phyloP scores from a whole-genome alignment of 441 rosid species.

The Corymbia citriodora region DNA sequence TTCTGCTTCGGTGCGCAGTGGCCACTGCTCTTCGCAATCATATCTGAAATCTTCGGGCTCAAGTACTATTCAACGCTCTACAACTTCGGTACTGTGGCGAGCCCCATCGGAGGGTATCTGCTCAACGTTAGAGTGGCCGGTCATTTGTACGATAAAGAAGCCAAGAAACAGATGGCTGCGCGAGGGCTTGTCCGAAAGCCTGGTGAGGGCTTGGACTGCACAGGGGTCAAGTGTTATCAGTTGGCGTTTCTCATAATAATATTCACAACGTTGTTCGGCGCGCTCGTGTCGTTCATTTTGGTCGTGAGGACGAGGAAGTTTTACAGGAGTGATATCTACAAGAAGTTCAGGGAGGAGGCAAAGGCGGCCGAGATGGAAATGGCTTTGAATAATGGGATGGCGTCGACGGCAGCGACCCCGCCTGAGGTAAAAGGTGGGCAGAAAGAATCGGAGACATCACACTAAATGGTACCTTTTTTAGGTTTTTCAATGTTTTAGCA shows the following conservation, averaged over 20 bases:
- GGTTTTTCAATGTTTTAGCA: neutral
- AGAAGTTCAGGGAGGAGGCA: constrained; percentile 57
- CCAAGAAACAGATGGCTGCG: constrained; percentile 39
- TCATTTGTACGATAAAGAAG: constrained; percentile 67
- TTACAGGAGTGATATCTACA: constrained; percentile 74
- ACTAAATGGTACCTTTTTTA: neutral
- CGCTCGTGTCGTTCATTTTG: constrained; percentile 48
- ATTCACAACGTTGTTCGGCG: constrained; percentile 62
- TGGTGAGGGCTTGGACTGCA: constrained; percentile 46
- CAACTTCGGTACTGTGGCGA: constrained; percentile 14
- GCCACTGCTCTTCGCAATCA: constrained; percentile 14
- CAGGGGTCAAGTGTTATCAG: constrained; percentile 53
- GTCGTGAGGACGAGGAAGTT: constrained; percentile 67
- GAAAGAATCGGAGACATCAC: neutral
- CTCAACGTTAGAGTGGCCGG: constrained; percentile 47
- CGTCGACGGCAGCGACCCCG: neutral
- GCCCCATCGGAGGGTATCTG: constrained; percentile 11
- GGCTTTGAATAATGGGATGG: constrained; percentile 2
- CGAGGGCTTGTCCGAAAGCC: constrained; percentile 12
- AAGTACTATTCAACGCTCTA: constrained; percentile 15
- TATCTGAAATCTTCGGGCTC: constrained; percentile 14
- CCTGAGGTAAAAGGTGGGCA: neutral
- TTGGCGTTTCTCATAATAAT: constrained; percentile 64
- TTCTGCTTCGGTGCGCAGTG: constrained; percentile 19
- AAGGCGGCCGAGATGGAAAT: constrained; percentile 38